phyloP scores from a whole-genome alignment of 2,329 filamentous ascomycete species.

The Colletotrichum orchidophilum region DNA sequence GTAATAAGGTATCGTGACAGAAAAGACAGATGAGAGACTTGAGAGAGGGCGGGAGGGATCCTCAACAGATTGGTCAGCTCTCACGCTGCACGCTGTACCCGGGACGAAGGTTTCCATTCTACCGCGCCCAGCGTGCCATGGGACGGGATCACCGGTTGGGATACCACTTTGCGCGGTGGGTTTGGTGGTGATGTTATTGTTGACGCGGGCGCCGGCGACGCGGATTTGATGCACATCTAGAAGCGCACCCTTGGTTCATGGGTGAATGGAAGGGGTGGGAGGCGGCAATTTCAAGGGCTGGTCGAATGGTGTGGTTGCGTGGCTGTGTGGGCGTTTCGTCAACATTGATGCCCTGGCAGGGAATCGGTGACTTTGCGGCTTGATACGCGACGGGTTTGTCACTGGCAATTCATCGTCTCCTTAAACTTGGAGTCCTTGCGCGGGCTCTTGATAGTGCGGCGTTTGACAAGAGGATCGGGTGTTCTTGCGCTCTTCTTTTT shows the following conservation, averaged over 20 bases:
- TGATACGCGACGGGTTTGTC: constrained; percentile 7
- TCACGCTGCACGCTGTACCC: not conserved
- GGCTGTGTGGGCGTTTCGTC: constrained; percentile 8
- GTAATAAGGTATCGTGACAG: not conserved
- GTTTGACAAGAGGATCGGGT: not conserved
- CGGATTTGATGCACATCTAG: not conserved
- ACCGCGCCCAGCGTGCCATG: not conserved
- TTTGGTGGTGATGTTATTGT: not conserved
- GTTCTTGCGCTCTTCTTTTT: not conserved
- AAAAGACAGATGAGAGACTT: not conserved
- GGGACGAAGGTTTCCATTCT: constrained; percentile 2
- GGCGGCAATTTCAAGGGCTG: not conserved
- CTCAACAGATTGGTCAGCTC: constrained; percentile 8
- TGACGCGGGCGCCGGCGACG: not conserved
- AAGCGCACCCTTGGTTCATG: not conserved
- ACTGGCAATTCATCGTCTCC: not conserved
- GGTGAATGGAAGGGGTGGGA: constrained; percentile 9
- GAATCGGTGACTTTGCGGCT: not conserved
- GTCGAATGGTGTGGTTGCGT: not conserved
- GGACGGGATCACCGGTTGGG: constrained; percentile 4
- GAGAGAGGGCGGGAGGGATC: not conserved
- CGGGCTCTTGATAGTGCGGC: not conserved
- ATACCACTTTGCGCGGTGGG: not conserved
- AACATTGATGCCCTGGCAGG: constrained; percentile 12
- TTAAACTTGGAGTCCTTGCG: not conserved